Percentiles rank a stretch among this genome's conserved stretches.
Evolutionary conservation across 2,329 filamentous ascomycete genomes (phyloP).

Genomic region (Cordyceps farinosa): DNA sequence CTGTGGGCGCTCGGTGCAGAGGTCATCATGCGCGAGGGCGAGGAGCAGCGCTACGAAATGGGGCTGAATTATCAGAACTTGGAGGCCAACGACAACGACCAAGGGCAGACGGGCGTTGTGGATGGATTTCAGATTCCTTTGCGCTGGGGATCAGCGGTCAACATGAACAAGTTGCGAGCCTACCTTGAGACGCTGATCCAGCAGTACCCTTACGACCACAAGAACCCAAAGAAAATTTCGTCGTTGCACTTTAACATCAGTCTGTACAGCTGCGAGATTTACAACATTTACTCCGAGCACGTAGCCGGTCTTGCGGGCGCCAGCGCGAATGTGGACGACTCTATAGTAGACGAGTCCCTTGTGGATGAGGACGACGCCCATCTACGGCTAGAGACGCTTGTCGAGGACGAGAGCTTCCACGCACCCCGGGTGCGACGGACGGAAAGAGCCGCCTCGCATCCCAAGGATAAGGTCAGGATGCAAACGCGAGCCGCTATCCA

Average conservation of each 20-base stretch:
- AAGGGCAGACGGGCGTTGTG: not conserved
- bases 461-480: constrained; percentile 39
- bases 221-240: constrained; percentile 55
- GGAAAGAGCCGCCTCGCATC: not conserved
- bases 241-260: constrained; percentile 77
- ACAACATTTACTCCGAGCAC: constrained; percentile 63
- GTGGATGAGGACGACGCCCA: not conserved
- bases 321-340: constrained; percentile 28
- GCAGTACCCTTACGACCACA: constrained; percentile 67
- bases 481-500: constrained; percentile 57
- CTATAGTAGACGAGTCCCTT: not conserved
- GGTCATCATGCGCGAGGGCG: constrained; percentile 65
- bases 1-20: constrained; percentile 85
- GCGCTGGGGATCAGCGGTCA: constrained; percentile 44
- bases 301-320: constrained; percentile 37
- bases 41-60: constrained; percentile 28
- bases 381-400: constrained; percentile 1
- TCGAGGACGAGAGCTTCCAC: constrained; percentile 19
- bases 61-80: not conserved
- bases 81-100: not conserved
- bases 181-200: constrained; percentile 79
- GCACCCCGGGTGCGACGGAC: not conserved
- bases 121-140: not conserved
- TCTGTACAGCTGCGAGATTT: constrained; percentile 78
- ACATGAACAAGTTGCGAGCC: constrained; percentile 42